These are phyloP conservation scores for Trichoderma koningiopsis DNA, from an alignment of 2,329 filamentous ascomycete genomes.

Conservation along the genomic window DNA sequence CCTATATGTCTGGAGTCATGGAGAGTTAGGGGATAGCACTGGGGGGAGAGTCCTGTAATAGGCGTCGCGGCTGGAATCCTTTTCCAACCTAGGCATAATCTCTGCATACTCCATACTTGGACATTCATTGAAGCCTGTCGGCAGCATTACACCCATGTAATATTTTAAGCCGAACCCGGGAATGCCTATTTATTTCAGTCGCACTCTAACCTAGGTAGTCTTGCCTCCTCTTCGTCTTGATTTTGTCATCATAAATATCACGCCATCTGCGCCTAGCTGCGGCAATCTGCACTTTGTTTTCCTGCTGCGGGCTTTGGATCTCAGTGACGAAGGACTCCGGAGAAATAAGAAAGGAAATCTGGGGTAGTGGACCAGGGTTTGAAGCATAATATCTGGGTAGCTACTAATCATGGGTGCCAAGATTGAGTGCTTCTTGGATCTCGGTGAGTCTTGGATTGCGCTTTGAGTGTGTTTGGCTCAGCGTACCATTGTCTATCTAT, in stretches of 20 bases:
- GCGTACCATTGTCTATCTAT: background rate
- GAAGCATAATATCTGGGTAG: background rate
- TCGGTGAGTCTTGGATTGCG: slow-evolving; percentile 48
- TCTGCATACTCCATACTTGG: background rate
- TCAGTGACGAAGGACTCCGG: background rate
- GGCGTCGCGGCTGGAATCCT: background rate
- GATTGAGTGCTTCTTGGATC: slow-evolving; percentile 69
- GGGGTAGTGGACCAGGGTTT: background rate
- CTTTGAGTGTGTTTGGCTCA: background rate
- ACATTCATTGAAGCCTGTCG: background rate
- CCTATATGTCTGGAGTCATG: background rate
- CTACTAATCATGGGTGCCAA: slow-evolving; percentile 53
- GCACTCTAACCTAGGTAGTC: background rate
- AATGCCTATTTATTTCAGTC: background rate
- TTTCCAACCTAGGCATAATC: background rate
- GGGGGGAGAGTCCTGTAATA: background rate
- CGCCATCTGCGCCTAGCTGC: slow-evolving; percentile 9
- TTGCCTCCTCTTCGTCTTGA: background rate
- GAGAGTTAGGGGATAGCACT: background rate
- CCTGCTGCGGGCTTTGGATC: background rate
- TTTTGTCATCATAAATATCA: slow-evolving; percentile 16
- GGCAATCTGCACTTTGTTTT: background rate
- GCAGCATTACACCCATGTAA: background rate
- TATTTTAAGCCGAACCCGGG: background rate
- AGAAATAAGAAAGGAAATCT: background rate